Evolutionary conservation across 192 early-diverging fungal species (phyloP), one percentile per base, ranked within the genome.

Genomic region (Coemansia erecta): DNA sequence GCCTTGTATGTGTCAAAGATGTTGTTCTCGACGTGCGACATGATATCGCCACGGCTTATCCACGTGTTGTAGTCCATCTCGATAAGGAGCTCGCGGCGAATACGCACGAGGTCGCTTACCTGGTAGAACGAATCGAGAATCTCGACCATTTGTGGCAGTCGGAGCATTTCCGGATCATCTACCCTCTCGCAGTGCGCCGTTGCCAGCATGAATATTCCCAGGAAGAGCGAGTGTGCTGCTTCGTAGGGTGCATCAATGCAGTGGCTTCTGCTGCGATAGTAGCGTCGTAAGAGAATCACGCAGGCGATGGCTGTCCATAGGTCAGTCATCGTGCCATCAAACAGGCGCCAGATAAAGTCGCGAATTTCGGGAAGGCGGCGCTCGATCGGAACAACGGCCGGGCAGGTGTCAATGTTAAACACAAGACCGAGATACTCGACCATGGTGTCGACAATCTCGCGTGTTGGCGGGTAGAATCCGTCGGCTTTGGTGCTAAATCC

Each of bases 311-410:
- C 73, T 0, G 67, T 69, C 60, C 66, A 62, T 61, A 76, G 45
- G 14, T 76, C 73, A 4, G 37, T 45, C 21, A 19, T 45, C 1
- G 63, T 76, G 33, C 45, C 56, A 41, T 76, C 73, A 31, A 76
- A 50, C 42, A 70, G 40, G 5, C 54, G 44, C 73, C 73, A 76
- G 23, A 76, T 76, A 66, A 76, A 76, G 37, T 66, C 67, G 46
- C 33, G 37, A 35, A 66, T 49, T 1, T 66, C 46, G 0, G 73
- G 67, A 41, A 70, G 60, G 0, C 73, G 66, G 12, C 56, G 62
- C 40, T 66, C 67, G 24, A 70, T 55, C 2, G 73, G 56, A 8
- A 76, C 42, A 6, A 66, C 24, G 0, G 60, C 67, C n/a, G 45
- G 18, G 41, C 66, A 66, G 0, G 60, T 62, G 56, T 62, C 56